Conservation (phyloP, 768 basidiomycete genomes). For the Chiua virens region DNA sequence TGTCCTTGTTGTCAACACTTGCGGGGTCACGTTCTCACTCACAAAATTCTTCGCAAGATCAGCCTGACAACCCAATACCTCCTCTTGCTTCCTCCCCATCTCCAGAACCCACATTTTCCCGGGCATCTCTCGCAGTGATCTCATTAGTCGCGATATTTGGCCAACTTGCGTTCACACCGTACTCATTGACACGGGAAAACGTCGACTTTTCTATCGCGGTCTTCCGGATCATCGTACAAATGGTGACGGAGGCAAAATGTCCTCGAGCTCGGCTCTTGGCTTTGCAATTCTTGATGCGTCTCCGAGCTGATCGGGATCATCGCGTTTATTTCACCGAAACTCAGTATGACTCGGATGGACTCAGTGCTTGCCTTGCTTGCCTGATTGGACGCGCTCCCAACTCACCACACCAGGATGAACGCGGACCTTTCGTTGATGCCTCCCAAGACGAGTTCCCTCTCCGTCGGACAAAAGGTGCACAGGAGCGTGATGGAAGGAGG, state of each 20-base stretch:
- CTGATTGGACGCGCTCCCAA: slow-evolving; percentile 56
- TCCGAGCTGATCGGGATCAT: slow-evolving; percentile 90
- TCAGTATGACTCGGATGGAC: slow-evolving; percentile 55
- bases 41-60: slow-evolving; percentile 43
- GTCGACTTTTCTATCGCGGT: slow-evolving; percentile 54
- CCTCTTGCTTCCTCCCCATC: slow-evolving; percentile 26
- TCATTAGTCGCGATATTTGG: slow-evolving; percentile 67
- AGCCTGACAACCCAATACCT: slow-evolving; percentile 36
- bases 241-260: slow-evolving; percentile 48
- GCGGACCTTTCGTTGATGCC: slow-evolving; percentile 19
- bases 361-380: slow-evolving; percentile 56
- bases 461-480: slow-evolving; percentile 48
- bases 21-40: slow-evolving; percentile 63
- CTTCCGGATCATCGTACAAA: slow-evolving; percentile 50
- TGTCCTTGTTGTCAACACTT: slow-evolving; percentile 65
- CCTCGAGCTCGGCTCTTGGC: slow-evolving; percentile 64
- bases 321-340: slow-evolving; percentile 66
- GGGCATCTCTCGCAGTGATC: slow-evolving; percentile 58
- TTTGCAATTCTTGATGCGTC: slow-evolving; percentile 84
- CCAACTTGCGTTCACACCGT: slow-evolving; percentile 70
- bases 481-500: slow-evolving; percentile 52
- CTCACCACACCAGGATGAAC: slow-evolving; percentile 29
- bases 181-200: slow-evolving; percentile 46
- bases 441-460: slow-evolving; percentile 28
- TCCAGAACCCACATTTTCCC: slow-evolving; percentile 35